These are phyloP conservation scores for Aspergillus asperescens DNA, from an alignment of 495 filamentous ascomycete genomes.

Conservation along the genomic window DNA sequence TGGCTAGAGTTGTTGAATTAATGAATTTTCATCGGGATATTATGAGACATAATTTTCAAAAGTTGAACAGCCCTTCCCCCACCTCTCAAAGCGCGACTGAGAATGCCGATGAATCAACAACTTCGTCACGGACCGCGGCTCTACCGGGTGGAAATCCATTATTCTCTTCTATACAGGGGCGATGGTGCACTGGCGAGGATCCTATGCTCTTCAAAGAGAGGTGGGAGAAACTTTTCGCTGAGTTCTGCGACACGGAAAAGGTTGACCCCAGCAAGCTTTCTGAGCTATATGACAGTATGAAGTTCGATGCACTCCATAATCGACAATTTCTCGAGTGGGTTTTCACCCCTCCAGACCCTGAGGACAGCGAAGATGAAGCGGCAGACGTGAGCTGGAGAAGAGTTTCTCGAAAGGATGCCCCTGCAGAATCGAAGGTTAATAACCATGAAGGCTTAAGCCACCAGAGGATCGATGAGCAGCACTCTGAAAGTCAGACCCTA, in stretches of 20 bases:
- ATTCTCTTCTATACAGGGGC: slow-evolving; percentile 69
- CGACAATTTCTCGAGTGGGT: slow-evolving; percentile 96
- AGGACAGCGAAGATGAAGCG: slow-evolving; percentile 60
- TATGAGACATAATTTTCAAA: slow-evolving; percentile 87
- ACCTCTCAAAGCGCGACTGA: slow-evolving; percentile 31
- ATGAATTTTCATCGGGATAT: slow-evolving; percentile 96
- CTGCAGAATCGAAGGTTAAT: slow-evolving; percentile 21
- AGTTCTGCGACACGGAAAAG: slow-evolving; percentile 95
- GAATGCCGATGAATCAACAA: slow-evolving; percentile 33
- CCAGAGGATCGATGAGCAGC: slow-evolving; percentile 31
- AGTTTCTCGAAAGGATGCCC: slow-evolving; percentile 27
- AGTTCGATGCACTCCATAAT: slow-evolving; percentile 97
- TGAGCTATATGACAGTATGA: slow-evolving; percentile 98
- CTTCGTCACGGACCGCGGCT: slow-evolving; percentile 3
- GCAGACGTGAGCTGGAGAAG: slow-evolving; percentile 23
- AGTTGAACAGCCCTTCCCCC: slow-evolving; percentile 59
- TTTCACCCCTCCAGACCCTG: slow-evolving; percentile 73
- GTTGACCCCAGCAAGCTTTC: slow-evolving; percentile 97
- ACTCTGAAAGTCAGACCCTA: slow-evolving; percentile 34
- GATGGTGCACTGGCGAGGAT: slow-evolving; percentile 97
- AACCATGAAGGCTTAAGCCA: slow-evolving; percentile 18
- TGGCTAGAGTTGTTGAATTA: slow-evolving; percentile 83
- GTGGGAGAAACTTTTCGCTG: slow-evolving; percentile 97
- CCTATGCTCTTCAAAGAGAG: slow-evolving; percentile 90
- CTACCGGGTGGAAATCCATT: slow-evolving; percentile 42